Conservation (phyloP, 805 yeast genomes). For the Saturnispora sekii region DNA sequence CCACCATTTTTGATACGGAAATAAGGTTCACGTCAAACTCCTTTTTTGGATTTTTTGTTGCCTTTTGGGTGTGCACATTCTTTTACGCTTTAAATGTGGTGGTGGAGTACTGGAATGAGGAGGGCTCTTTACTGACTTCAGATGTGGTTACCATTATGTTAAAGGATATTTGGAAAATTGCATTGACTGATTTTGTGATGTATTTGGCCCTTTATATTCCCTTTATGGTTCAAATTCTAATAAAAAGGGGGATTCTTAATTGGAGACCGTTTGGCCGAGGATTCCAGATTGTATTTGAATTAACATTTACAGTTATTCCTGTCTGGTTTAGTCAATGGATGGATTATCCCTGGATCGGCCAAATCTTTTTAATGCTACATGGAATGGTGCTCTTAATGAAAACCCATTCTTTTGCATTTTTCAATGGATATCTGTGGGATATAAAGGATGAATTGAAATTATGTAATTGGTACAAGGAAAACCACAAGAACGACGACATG, state of each 20-base stretch:
- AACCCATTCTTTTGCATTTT: slow-evolving; percentile 87
- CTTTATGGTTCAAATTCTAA: slow-evolving; percentile 46
- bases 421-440: slow-evolving; percentile 81
- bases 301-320: slow-evolving; percentile 42
- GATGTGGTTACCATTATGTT: slow-evolving; percentile 49
- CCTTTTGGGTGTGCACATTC: slow-evolving; percentile 65
- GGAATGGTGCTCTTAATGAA: slow-evolving; percentile 86
- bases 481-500: slow-evolving; percentile 26
- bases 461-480: slow-evolving; percentile 36
- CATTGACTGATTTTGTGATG: slow-evolving; percentile 64
- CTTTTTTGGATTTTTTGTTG: slow-evolving; percentile 64
- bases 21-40: slow-evolving; percentile 40
- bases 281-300: slow-evolving; percentile 48
- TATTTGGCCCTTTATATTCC: slow-evolving; percentile 58
- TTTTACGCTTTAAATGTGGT: slow-evolving; percentile 44
- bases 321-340: slow-evolving; percentile 44
- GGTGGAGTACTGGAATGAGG: slow-evolving; percentile 39
- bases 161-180: slow-evolving; percentile 58
- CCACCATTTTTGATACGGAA: slow-evolving; percentile 46
- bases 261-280: slow-evolving; percentile 66
- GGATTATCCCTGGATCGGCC: slow-evolving; percentile 81
- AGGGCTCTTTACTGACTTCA: slow-evolving; percentile 38
- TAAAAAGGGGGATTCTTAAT: slow-evolving; percentile 33
- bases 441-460: slow-evolving; percentile 44
- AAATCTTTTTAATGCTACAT: slow-evolving; percentile 76